phyloP scores from a whole-genome alignment of 495 filamentous ascomycete species.

The Sporormia fimetaria region DNA sequence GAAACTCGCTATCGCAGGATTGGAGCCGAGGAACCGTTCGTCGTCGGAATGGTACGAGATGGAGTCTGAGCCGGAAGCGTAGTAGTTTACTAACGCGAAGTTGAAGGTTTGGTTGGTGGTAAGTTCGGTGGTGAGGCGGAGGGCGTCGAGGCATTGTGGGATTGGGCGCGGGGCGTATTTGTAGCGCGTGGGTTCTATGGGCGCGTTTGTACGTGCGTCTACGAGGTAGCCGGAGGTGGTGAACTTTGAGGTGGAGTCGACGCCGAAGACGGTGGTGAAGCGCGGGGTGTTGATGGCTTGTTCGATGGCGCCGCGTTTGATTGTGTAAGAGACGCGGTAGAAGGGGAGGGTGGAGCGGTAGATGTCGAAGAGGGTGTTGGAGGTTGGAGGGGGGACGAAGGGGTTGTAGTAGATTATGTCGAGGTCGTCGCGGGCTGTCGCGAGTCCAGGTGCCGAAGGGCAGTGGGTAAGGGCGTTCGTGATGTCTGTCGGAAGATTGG shows the following conservation, averaged over 20 bases:
- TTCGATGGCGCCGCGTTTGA: slow-evolving; percentile 46
- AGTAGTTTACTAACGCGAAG: slow-evolving; percentile 69
- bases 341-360: slow-evolving; percentile 53
- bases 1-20: slow-evolving; percentile 60
- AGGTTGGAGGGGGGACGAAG: slow-evolving; percentile 42
- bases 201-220: slow-evolving; percentile 36
- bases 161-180: slow-evolving; percentile 51
- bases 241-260: slow-evolving; percentile 45
- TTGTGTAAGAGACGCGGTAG: slow-evolving; percentile 60
- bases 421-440: slow-evolving; percentile 40
- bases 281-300: slow-evolving; percentile 55
- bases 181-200: slow-evolving; percentile 40
- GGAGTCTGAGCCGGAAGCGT: slow-evolving; percentile 54
- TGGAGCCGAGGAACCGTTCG: slow-evolving; percentile 56
- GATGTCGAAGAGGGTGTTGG: slow-evolving; percentile 52
- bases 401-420: slow-evolving; percentile 60
- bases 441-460: slow-evolving; percentile 30
- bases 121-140: slow-evolving; percentile 45
- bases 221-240: slow-evolving; percentile 34
- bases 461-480: too few relatives aligned
- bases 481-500: slow-evolving; percentile 41
- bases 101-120: slow-evolving; percentile 54
- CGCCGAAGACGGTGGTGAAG: slow-evolving; percentile 60
- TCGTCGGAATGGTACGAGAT: slow-evolving; percentile 69
- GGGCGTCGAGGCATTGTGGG: slow-evolving; percentile 49